phyloP scores from a whole-genome alignment of 495 filamentous ascomycete species.

The Penicillium crystallinum region DNA sequence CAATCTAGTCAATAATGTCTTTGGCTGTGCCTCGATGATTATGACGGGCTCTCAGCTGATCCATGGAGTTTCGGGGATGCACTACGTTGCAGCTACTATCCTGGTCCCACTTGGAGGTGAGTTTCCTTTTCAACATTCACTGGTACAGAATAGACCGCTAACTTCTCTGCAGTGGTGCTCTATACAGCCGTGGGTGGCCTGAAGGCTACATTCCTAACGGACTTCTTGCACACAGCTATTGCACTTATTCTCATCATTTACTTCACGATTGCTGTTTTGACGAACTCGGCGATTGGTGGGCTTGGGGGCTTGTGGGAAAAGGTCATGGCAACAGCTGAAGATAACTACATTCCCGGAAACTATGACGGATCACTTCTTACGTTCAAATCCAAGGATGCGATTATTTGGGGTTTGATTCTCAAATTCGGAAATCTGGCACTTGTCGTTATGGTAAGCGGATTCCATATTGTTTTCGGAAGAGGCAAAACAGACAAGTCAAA shows the following conservation, averaged over 20 bases:
- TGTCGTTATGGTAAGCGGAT: constrained; percentile 41
- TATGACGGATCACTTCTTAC: constrained; percentile 44
- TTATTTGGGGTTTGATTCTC: constrained; percentile 44
- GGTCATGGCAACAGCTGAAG: constrained; percentile 23
- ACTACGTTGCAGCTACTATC: constrained; percentile 39
- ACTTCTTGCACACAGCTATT: constrained; percentile 36
- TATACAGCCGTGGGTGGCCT: constrained; percentile 39
- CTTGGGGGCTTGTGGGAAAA: constrained; percentile 36
- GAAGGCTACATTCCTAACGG: constrained; percentile 39
- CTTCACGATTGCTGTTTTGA: constrained; percentile 32
- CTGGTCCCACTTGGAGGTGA: constrained; percentile 42
- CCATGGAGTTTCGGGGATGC: constrained; percentile 36
- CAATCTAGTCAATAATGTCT: constrained; percentile 49
- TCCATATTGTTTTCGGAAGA: too few species aligned
- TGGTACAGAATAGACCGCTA: not conserved
- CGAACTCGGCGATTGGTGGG: constrained; percentile 28
- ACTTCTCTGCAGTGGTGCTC: constrained; percentile 23
- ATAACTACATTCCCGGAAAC: constrained; percentile 41
- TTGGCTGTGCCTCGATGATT: constrained; percentile 42
- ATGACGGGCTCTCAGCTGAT: constrained; percentile 33
- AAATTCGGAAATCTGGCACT: constrained; percentile 48
- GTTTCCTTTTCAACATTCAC: not conserved
- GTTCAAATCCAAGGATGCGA: constrained; percentile 48
- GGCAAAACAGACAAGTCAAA: too few species aligned
- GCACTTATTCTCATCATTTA: constrained; percentile 38